Evolutionary conservation across 768 basidiomycete genomes (phyloP), one percentile per base, ranked within the genome.

Genomic region (Calocybe indica): DNA sequence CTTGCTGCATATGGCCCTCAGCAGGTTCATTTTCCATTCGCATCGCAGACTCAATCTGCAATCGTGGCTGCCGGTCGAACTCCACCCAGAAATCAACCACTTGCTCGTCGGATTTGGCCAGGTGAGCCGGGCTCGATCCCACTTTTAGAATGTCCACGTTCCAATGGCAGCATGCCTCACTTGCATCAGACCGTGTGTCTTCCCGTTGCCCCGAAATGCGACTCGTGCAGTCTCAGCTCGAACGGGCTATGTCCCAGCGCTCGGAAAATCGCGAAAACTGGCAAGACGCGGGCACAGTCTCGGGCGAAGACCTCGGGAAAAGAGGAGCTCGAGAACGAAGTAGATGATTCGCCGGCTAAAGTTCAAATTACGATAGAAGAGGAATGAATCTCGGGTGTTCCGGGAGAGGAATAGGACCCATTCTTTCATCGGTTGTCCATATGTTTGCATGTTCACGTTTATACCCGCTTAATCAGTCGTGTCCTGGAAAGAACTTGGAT

Each of bases 41-140:
- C 42, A 88, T 22, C 22, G 22, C 22, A 22, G 88, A 51, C 58
- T 88, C 37, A 91, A 88, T 53, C 67, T 92, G 2, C 79, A 92
- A 55, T 90, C 88, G 2, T 92, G 89, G 89, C 74, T 92, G 2
- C 89, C 90, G 0, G 75, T 71, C 11, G 83, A 84, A 47, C 68
- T 86, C 5, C 83, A 87, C 50, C 71, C 67, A 1, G 82, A 90
- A 22, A 90, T 92, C 48, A 92, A 92, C 58, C 82, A 82, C 48
- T 56, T 88, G 62, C 74, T 92, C 1, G 90, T 92, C 3, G 88
- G 89, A 0, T 92, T 92, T 50, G 90, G 89, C 32, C 89, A 92
- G 76, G 88, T 87, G 52, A 29, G 65, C 39, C 32, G 40, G 22
- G 33, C 5, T 34, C 35, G 10, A 34, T 44, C 31, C 7, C 10